Base-by-base conservation (phyloP, 345 rosid genomes). In the Diplotaxis tenuifolia region DNA sequence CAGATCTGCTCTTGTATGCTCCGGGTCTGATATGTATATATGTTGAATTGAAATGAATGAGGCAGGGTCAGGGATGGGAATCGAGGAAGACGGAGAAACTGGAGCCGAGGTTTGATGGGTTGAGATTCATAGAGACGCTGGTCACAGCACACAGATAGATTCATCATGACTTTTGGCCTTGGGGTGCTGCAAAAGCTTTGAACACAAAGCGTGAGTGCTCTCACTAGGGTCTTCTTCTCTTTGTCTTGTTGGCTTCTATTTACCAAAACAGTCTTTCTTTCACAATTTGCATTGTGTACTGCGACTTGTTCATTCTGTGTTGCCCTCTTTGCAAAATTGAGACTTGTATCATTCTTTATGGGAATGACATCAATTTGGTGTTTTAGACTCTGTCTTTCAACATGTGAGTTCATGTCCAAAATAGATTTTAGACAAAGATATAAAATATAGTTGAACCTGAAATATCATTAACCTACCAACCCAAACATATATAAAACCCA, bases 111-210 rank as follows among this genome's bases (percentile, higher is more conserved):
- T 87, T 88, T 67, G 96, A 93, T 23, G 98, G 96, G 4, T 75
- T 93, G 75, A 83, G 92, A 75, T 93, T 90, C 82, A 90, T 93
- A 4, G 98, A 90, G 80, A 93, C 97, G 19, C 81, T 93, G 82
- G 74, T 93, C 50, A 93, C 98, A 21, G 90, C 90, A 70, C 98
- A 93, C 78, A 85, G 96, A 47, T 47, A 47, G 84, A 53, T 56
- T 31, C 67, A 25, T 22, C 15, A 58, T 57, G 18, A 42, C 11
- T 42, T 63, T 62, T 16, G 23, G 23, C 42, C 65, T 32, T n/a
- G 62, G 62, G 16, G 60, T 74, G 73, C 1, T 49, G 67, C 78
- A 74, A 59, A 59, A 15, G 78, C 78, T 74, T 74, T 36, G 0
- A n/a, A 67, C 20, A 23, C 61, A 67, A 67, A 67, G 78, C 78